A percentile compares a stretch with the other conserved stretches of the same genome.
These are phyloP conservation scores for Solanum chacoense DNA, from an alignment of 305 asterid species.

Conservation along the genomic window DNA sequence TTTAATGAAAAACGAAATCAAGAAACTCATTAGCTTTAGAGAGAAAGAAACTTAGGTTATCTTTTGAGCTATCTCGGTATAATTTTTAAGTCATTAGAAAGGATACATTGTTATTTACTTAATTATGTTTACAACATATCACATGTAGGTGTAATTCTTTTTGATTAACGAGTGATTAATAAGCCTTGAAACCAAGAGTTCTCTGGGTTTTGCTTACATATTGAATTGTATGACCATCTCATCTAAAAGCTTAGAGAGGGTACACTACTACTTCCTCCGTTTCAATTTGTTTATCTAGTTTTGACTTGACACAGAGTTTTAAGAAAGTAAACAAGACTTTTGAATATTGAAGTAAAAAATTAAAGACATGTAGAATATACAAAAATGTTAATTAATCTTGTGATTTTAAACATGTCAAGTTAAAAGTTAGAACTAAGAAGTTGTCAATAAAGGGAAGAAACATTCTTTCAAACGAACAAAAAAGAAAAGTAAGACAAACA, in stretches of 20 bases:
- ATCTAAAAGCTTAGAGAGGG: neutral
- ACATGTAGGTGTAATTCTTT: neutral
- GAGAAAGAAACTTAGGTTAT: neutral
- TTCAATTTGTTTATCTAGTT: neutral
- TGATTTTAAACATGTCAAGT: neutral
- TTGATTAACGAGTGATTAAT: neutral
- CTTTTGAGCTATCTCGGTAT: neutral
- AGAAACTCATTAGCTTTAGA: neutral
- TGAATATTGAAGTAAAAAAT: neutral
- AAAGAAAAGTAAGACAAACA: no score
- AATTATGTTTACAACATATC: neutral
- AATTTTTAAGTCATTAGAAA: neutral
- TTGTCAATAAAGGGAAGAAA: neutral
- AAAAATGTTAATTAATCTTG: neutral
- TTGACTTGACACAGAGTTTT: neutral
- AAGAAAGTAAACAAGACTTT: neutral
- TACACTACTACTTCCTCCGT: neutral
- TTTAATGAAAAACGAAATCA: constrained; percentile 6
- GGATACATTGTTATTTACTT: neutral
- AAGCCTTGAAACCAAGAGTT: neutral
- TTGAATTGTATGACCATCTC: neutral
- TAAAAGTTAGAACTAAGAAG: neutral
- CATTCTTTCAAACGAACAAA: neutral
- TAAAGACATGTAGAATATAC: neutral
- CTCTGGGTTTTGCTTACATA: neutral